A percentile compares a stretch with the other conserved stretches of the same genome.
Conservation (phyloP, 306 rosid species). For the Crataegus laevigata region DNA sequence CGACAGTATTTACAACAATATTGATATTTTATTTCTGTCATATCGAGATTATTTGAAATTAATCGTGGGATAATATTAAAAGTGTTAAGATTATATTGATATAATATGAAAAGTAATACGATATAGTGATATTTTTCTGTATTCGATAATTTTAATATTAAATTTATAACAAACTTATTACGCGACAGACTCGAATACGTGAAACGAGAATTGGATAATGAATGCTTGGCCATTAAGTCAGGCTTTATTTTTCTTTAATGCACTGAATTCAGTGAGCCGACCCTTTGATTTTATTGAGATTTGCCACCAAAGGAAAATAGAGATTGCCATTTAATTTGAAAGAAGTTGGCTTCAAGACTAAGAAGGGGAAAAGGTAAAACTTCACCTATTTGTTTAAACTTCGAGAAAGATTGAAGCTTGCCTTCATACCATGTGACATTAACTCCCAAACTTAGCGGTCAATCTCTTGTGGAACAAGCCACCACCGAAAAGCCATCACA, state of each 20-base stretch:
- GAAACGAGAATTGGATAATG: too few relatives aligned
- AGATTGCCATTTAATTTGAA: not conserved
- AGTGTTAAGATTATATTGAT: not conserved
- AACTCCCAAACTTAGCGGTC: not conserved
- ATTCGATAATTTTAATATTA: too few relatives aligned
- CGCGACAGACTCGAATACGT: too few relatives aligned
- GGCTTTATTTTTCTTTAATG: too few relatives aligned
- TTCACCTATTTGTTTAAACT: not conserved
- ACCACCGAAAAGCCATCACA: not conserved
- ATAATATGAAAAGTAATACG: too few relatives aligned
- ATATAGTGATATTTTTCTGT: too few relatives aligned
- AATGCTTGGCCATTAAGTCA: too few relatives aligned
- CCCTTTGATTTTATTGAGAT: not conserved
- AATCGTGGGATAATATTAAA: not conserved
- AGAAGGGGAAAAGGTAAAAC: not conserved
- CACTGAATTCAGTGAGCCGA: too few relatives aligned
- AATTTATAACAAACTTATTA: too few relatives aligned
- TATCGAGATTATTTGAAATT: too few relatives aligned
- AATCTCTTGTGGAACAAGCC: not conserved
- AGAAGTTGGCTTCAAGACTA: not conserved
- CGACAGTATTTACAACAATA: too few relatives aligned
- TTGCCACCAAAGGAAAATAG: not conserved
- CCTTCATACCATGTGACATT: not conserved
- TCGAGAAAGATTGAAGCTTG: not conserved
- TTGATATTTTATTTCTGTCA: too few relatives aligned